Base-by-base conservation (phyloP, 129 eudicot species). In the Flaveria robusta region DNA sequence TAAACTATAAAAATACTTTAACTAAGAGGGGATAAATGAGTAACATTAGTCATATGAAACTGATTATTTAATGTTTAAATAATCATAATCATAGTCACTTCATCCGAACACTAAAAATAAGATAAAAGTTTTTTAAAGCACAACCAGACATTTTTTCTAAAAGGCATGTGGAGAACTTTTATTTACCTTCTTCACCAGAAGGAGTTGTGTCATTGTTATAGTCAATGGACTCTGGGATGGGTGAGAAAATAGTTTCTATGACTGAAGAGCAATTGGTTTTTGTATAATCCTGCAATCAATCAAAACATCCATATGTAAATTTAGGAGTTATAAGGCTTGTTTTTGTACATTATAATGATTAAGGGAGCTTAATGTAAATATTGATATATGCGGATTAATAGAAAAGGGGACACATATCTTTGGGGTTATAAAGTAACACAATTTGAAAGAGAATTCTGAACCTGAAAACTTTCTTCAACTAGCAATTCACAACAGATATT, bases 111-210 rank as follows among this genome's bases (percentile, higher is more conserved):
- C 13, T 5, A 64, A 29, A 64, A 29, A 24, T 59, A 59, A 26
- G 66, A 27, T 14, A 62, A 29, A 27, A 1, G 5, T 29, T 34
- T 66, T 34, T 15, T 8, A 66, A 66, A n/a, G 24, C 14, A 65
- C 47, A 65, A 15, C 47, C 67, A 26, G 10, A 27, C 18, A 27
- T 62, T 26, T 27, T 27, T 62, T 59, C 19, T 62, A 20, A 62
- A 62, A 26, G 41, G 67, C 42, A 27, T 5, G 9, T 62, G 42
- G 67, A 26, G 14, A 62, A 27, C 20, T 26, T 27, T 11, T 3
- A 41, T 68, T 42, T 86, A 88, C 98, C 98, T 75, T 82, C 83
- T 77, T 68, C 75, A 52, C 64, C 34, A 37, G 71, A 72, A 62
- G 49, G 20, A n/a, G 70, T 66, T 34, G 49, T 27, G 39, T 66